Conservation (phyloP, 1,284 basidiomycete species). For the Puccinia novopanici region DNA sequence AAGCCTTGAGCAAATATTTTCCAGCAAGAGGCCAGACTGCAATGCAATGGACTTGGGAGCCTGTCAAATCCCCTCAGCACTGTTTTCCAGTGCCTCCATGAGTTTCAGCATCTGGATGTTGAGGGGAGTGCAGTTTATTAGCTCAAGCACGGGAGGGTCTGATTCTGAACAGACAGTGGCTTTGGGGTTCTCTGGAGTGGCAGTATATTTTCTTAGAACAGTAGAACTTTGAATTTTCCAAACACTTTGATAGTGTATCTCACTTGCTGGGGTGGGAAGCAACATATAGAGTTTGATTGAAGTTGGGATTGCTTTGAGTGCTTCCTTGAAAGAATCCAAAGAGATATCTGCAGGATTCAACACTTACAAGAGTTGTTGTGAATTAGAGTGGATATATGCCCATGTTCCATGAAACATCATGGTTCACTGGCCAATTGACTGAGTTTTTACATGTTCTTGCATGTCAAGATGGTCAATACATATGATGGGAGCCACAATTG, state of each 20-base stretch:
- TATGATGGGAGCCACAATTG: no score
- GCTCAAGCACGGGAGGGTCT: not conserved
- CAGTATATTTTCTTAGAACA: not conserved
- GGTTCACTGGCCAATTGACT: not conserved
- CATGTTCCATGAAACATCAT: constrained; percentile 9
- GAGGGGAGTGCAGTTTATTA: not conserved
- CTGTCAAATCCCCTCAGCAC: constrained; percentile 7
- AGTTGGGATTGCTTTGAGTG: not conserved
- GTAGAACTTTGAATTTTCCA: not conserved
- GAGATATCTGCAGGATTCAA: not conserved
- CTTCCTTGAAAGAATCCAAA: not conserved
- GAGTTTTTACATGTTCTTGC: not conserved
- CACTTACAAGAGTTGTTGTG: not conserved
- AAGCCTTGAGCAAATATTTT: not conserved
- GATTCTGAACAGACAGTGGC: not conserved
- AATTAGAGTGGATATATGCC: constrained; percentile 11
- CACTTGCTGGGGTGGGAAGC: not conserved
- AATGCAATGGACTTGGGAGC: not conserved
- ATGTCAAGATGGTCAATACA: constrained; percentile 17
- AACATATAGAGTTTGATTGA: not conserved
- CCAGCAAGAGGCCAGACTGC: not conserved
- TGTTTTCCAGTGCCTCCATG: constrained; percentile 21
- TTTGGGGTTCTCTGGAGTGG: not conserved
- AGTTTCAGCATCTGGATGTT: constrained; percentile 12
- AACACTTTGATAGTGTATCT: not conserved